These are phyloP conservation scores for Candida caryicola DNA, from an alignment of 805 yeast genomes.

Conservation along the genomic window DNA sequence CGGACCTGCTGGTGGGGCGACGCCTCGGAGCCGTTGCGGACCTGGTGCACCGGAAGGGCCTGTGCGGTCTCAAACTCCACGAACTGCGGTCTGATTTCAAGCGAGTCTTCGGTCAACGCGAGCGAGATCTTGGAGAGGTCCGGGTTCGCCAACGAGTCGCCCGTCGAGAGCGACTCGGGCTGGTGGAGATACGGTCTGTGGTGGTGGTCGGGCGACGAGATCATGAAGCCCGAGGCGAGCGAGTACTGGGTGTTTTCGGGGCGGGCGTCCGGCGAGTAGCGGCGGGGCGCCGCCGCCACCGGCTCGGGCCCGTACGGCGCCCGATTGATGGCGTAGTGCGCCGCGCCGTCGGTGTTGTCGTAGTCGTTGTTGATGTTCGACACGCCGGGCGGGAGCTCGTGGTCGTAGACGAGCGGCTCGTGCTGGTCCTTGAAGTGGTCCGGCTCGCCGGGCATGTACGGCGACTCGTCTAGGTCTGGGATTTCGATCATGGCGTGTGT, in stretches of 20 bases:
- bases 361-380: neutral
- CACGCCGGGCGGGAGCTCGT: constrained; percentile 8
- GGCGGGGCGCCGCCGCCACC: constrained; percentile 3
- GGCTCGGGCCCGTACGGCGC: constrained; percentile 4
- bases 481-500: constrained; percentile 51
- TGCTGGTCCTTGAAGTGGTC: neutral
- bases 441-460: constrained; percentile 9
- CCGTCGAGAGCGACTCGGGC: neutral
- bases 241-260: neutral
- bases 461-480: constrained; percentile 37
- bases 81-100: constrained; percentile 2
- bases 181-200: neutral
- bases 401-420: constrained; percentile 12
- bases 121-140: constrained; percentile 5
- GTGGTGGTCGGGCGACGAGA: neutral
- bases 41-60: constrained; percentile 1
- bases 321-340: constrained; percentile 6
- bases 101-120: neutral
- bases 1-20: neutral
- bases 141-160: constrained; percentile 1
- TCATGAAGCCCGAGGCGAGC: constrained; percentile 2
- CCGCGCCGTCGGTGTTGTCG: constrained; percentile 12
- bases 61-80: constrained; percentile 4
- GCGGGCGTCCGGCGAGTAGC: neutral
- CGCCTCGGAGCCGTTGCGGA: neutral